Evolutionary conservation across 2,329 filamentous ascomycete genomes (phyloP), one percentile per base, ranked within the genome.

Genomic region (Exophiala calicioides): DNA sequence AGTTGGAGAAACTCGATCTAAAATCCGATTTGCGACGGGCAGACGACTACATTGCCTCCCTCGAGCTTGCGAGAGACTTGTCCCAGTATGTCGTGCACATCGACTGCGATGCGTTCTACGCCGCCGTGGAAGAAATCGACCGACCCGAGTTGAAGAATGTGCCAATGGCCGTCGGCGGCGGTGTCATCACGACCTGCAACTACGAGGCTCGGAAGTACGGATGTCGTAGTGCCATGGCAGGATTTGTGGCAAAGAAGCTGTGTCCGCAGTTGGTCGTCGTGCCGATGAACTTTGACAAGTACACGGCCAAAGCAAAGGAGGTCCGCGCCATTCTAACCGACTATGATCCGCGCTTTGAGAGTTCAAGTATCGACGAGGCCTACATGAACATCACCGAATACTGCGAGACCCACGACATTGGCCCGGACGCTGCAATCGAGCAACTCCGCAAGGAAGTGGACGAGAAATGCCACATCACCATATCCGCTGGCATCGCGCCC

Each of bases 61-160:
- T 96, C 15, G 93, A 98, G 62, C 64, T 82, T 5, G 76, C 78
- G 1, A 79, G 93, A 35, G 90, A 97, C 62, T 72, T 98, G 26
- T 85, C 84, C 1, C 93, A 97, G 65, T 75, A 81, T 47, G 81
- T 97, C 18, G 85, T 97, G 1, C 93, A 98, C 64, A 80, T 97
- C 36, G 93, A 98, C 66, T 97, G 93, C 68, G 93, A 98, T 72
- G 93, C 93, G 12, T 98, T 98, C 68, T 98, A 93, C 62, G 93
- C 93, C 1, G 89, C 93, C 0, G 93, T 97, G 1, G 93, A 97
- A 65, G 88, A 84, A 57, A 77, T 90, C 3, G 85, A 88, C 60
- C 78, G 85, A 1, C 93, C 91, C 0, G 90, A 95, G 63, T 76
- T 98, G 34, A 87, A 86, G 50, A 76, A 90, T 29, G 73, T 95